Evolutionary conservation across 352 stramenopile genomes (phyloP), one percentile per base, ranked within the genome.

Genomic region (Phytophthora pseudosyringae): DNA sequence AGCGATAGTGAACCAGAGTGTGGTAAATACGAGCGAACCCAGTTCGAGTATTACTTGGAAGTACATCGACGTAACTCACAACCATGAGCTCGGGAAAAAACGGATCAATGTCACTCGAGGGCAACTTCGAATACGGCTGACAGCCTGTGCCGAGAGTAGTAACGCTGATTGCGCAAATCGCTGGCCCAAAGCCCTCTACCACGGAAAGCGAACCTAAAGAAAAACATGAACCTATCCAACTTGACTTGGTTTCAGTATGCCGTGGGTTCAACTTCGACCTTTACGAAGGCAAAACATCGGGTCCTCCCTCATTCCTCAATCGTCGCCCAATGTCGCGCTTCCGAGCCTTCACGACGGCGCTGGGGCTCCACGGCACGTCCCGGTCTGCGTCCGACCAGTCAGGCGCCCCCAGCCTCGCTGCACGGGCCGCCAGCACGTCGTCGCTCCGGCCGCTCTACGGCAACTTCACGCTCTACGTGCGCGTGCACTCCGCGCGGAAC

Each of bases 401-500:
- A 16, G 55, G 44, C 9, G 28, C 28, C 5, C 45, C 21, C 5
- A 46, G 41, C 29, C 3, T 44, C 49, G 38, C 13, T 10, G 36
- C 39, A 26, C 57, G 52, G 43, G 29, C 40, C 21, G 43, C 35
- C 18, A 72, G 35, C 18, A 56, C 36, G 26, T 58, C 60, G 18
- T 58, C 61, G 5, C 10, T 59, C 16, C 54, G 45, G 25, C 33
- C 61, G 12, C 43, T 61, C 15, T 54, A 54, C 28, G 60, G 64
- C 39, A 64, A 54, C 48, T 89, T 83, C 59, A 88, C 77, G 45
- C 71, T 93, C 48, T 89, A 78, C 45, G 46, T 93, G 29, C 84
- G 81, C 33, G 80, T 93, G 25, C 81, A 91, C 58, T 92, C 83
- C 48, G 81, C 73, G 32, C 64, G 76, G 25, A 75, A 83, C 25